Base-by-base conservation (phyloP, 768 basidiomycete genomes). In the Rhodocollybia butyracea region DNA sequence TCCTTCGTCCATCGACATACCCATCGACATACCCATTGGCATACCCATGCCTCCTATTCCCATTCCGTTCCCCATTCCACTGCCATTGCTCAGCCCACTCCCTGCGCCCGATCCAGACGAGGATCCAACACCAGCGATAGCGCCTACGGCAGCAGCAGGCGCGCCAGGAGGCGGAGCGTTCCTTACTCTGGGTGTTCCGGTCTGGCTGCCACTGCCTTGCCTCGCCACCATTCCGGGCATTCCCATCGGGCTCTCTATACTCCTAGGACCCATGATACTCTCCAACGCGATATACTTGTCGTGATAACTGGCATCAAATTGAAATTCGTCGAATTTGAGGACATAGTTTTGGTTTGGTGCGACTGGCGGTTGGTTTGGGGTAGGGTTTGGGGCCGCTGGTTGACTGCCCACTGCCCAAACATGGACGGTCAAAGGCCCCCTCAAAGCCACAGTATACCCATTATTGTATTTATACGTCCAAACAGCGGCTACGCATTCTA, bases 391-490 rank as follows among this genome's bases (percentile, higher is more conserved):
- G n/a, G 48, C n/a, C n/a, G n/a, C n/a, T n/a, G n/a, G n/a, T n/a
- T n/a, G n/a, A n/a, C n/a, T n/a, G n/a, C n/a, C n/a, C n/a, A n/a
- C n/a, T n/a, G n/a, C n/a, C n/a, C n/a, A n/a, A 51, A 91, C 77
- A 60, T 88, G 85, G 12, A 80, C 86, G 1, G 83, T 84, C 30
- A 93, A 72, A 24, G 90, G 87, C 1, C 91, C 91, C 27, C 84
- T 81, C 2, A 93, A 75, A 10, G 83, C 86, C 59, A 93, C 85
- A 2, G 80, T 84, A 68, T 92, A 91, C 11, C 91, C 91, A 64
- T 86, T 91, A 62, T 64, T 77, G 66, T 90, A 94, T 60, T 78
- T 82, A 75, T 86, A 94, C 12, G 89, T 91, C 91, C 91, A 94
- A 10, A 86, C 71, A 1, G 90, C 89, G 11, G 76, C 70, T 26